phyloP scores from a whole-genome alignment of 2,329 filamentous ascomycete genomes.

The Phyllachora maydis region DNA sequence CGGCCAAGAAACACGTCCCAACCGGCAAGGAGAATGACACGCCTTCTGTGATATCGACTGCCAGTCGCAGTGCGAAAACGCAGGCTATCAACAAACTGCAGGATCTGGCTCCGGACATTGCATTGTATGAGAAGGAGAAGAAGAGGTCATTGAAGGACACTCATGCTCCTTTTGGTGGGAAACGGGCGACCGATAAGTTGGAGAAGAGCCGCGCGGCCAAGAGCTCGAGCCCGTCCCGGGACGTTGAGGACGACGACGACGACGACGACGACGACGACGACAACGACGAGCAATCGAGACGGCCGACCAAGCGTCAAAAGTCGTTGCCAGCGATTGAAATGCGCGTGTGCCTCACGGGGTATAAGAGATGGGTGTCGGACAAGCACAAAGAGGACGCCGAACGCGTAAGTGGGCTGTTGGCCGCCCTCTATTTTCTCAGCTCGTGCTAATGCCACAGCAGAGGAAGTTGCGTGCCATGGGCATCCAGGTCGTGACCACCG shows the following conservation, averaged over 20 bases:
- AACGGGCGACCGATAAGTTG: constrained; percentile 35
- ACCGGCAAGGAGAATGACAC: constrained; percentile 68
- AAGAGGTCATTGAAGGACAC: constrained; percentile 43
- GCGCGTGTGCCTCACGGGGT: constrained; percentile 66
- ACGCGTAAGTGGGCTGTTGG: constrained; percentile 34
- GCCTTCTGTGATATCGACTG: constrained; percentile 43
- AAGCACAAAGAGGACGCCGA: constrained; percentile 59
- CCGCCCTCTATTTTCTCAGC: no score
- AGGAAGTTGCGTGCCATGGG: constrained; percentile 66
- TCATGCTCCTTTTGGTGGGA: constrained; percentile 41
- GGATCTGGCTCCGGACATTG: constrained; percentile 63
- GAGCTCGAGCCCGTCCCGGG: constrained; percentile 16
- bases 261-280: constrained; percentile 17
- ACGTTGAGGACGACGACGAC: constrained; percentile 8
- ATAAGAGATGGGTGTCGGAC: constrained; percentile 60
- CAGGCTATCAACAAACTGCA: constrained; percentile 63
- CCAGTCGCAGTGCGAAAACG: constrained; percentile 73
- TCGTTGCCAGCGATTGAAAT: constrained; percentile 45
- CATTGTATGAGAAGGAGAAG: constrained; percentile 80
- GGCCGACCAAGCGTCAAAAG: constrained; percentile 40
- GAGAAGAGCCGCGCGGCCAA: constrained; percentile 30
- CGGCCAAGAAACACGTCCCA: constrained; percentile 24
- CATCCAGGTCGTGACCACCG: constrained; percentile 60
- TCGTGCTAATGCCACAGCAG: constrained; percentile 18
- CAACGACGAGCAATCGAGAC: constrained; percentile 23